phyloP scores from a whole-genome alignment of 345 rosid species.

The Firmiana major region DNA sequence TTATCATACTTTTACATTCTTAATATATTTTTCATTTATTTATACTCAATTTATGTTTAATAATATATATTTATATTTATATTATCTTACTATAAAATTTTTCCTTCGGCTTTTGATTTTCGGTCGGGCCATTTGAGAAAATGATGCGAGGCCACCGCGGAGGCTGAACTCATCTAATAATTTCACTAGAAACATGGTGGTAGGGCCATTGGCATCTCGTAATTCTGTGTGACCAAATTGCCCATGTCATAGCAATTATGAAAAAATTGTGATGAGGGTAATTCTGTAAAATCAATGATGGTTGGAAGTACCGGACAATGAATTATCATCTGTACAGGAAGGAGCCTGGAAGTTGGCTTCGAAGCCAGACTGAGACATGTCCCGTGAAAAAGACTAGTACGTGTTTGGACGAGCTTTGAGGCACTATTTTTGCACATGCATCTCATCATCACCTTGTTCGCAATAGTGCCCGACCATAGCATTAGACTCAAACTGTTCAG shows the following conservation, averaged over 20 bases:
- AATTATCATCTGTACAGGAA: conserved; percentile 4
- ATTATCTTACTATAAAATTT: too few species aligned
- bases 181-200: background rate
- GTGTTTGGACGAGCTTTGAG: background rate
- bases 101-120: background rate
- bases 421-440: background rate
- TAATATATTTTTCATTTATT: too few species aligned
- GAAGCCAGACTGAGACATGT: background rate
- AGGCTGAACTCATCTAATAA: background rate
- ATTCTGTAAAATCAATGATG: background rate
- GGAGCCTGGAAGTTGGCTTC: conserved; percentile 22
- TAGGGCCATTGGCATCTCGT: background rate
- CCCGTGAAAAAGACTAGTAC: background rate
- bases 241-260: background rate
- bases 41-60: too few species aligned
- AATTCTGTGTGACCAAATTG: background rate
- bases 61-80: too few species aligned
- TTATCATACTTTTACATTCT: too few species aligned
- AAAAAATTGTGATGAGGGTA: background rate
- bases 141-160: background rate
- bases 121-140: background rate
- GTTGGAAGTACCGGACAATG: background rate
- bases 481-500: background rate
- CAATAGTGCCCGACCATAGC: background rate
- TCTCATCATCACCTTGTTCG: background rate